A percentile compares a stretch with the other conserved stretches of the same genome.
Evolutionary conservation across 2,329 filamentous ascomycete genomes (phyloP).

Genomic region (Fusarium liriodendri): DNA sequence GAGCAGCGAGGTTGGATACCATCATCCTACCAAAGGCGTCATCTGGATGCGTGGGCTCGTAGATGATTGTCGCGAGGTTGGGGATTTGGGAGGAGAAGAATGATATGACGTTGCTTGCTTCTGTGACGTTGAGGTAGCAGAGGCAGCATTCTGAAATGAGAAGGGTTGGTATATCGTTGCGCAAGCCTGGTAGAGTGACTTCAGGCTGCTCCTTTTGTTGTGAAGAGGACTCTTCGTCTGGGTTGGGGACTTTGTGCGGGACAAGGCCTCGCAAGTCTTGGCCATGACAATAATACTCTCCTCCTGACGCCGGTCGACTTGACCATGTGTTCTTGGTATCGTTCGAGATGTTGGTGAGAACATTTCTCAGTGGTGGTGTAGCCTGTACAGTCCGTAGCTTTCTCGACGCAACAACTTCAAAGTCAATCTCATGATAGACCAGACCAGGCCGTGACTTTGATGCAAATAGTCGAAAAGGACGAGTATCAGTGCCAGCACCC

Average conservation of each 20-base stretch:
- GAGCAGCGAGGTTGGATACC: constrained; percentile 86
- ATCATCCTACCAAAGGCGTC: constrained; percentile 93
- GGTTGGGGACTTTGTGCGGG: neutral
- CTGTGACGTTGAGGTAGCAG: constrained; percentile 80
- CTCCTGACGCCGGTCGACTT: constrained; percentile 52
- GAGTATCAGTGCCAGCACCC: constrained; percentile 93
- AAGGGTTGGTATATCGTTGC: constrained; percentile 77
- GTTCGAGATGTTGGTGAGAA: constrained; percentile 51
- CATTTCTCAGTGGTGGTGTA: constrained; percentile 53
- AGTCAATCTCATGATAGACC: constrained; percentile 94
- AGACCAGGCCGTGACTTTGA: constrained; percentile 56
- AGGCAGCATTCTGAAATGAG: constrained; percentile 96
- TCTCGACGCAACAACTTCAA: constrained; percentile 75
- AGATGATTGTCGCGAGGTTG: constrained; percentile 74
- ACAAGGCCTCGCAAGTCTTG: constrained; percentile 71
- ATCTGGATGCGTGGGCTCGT: constrained; percentile 87
- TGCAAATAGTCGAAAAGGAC: constrained; percentile 80
- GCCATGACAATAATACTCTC: constrained; percentile 68
- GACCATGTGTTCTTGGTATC: constrained; percentile 56
- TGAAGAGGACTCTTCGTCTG: neutral
- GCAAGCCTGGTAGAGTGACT: constrained; percentile 53
- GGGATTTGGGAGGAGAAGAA: constrained; percentile 69
- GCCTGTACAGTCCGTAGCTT: constrained; percentile 70
- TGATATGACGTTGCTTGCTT: constrained; percentile 72
- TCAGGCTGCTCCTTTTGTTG: neutral